These are phyloP conservation scores for Sindora glabra DNA, from an alignment of 306 rosid genomes.

Conservation along the genomic window DNA sequence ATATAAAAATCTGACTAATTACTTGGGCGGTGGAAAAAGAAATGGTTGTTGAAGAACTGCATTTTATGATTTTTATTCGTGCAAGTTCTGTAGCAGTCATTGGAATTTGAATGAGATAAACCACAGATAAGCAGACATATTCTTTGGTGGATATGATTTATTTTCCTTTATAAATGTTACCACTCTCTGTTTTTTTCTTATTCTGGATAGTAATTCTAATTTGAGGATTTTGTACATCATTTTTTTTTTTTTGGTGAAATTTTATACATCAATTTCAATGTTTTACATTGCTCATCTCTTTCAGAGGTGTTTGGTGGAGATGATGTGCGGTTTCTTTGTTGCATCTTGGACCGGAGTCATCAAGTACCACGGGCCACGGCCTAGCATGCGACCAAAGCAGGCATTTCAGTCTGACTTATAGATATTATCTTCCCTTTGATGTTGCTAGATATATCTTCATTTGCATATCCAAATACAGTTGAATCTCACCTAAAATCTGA, in stretches of 20 bases:
- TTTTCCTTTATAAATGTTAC: too few species aligned
- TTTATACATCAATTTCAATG: not conserved
- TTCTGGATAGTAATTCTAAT: not conserved
- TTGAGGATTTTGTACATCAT: not conserved
- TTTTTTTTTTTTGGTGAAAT: too few species aligned
- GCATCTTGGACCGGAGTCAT: constrained; percentile 99
- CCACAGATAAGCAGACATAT: too few species aligned
- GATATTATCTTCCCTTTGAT: not conserved
- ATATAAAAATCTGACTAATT: too few species aligned
- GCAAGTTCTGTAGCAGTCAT: too few species aligned
- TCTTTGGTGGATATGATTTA: too few species aligned
- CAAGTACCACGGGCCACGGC: constrained; percentile 95
- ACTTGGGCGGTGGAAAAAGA: too few species aligned
- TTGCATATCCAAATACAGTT: not conserved
- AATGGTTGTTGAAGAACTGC: too few species aligned
- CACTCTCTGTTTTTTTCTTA: not conserved
- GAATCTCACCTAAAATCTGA: constrained; percentile 6
- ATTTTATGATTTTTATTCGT: too few species aligned
- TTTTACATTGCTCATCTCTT: constrained; percentile 11
- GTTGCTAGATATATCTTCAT: not conserved
- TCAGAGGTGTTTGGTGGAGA: constrained; percentile 89
- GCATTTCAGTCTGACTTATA: constrained; percentile 24
- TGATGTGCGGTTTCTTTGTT: constrained; percentile 94
- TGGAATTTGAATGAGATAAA: too few species aligned
- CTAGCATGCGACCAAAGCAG: constrained; percentile 87